Evolutionary conservation across 176 grass and related monocot species (phyloP).

Genomic region (Phoenix roebelenii): DNA sequence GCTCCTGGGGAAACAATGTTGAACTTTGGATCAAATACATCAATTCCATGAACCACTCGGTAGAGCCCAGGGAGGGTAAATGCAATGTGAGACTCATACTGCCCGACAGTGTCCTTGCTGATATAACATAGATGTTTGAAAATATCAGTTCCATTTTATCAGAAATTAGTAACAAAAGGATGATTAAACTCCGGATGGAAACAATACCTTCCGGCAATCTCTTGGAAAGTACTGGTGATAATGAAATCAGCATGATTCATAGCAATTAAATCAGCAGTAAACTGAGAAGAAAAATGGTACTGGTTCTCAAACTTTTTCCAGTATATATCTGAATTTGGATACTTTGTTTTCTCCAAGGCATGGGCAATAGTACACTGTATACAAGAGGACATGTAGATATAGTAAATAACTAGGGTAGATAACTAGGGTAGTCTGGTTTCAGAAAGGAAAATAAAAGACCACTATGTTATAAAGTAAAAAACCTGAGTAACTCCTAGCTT

Average conservation of each 20-base stretch:
- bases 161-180: too few relatives aligned
- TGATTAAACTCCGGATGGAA: too few relatives aligned
- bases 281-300: conserved; percentile 95
- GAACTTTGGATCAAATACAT: conserved; percentile 96
- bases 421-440: too few relatives aligned
- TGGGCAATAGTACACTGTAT: conserved; percentile 83
- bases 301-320: conserved; percentile 90
- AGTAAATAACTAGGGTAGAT: too few relatives aligned
- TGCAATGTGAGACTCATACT: conserved; percentile 84
- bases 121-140: conserved; percentile 7
- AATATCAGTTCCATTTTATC: too few relatives aligned
- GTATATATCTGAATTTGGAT: conserved; percentile 91
- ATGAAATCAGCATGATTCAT: conserved; percentile 98
- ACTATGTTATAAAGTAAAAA: conserved; percentile 13
- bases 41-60: conserved; percentile 91
- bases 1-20: conserved; percentile 98
- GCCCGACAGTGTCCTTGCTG: conserved; percentile 91
- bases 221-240: conserved; percentile 97
- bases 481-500: conserved; percentile 92
- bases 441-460: not conserved
- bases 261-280: conserved; percentile 86
- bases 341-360: conserved; percentile 97
- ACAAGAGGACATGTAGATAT: not conserved
- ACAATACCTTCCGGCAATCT: conserved; percentile 85
- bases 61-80: conserved; percentile 90